Evolutionary conservation across 2,329 filamentous ascomycete genomes (phyloP).

Genomic region (Davidsoniella virescens): DNA sequence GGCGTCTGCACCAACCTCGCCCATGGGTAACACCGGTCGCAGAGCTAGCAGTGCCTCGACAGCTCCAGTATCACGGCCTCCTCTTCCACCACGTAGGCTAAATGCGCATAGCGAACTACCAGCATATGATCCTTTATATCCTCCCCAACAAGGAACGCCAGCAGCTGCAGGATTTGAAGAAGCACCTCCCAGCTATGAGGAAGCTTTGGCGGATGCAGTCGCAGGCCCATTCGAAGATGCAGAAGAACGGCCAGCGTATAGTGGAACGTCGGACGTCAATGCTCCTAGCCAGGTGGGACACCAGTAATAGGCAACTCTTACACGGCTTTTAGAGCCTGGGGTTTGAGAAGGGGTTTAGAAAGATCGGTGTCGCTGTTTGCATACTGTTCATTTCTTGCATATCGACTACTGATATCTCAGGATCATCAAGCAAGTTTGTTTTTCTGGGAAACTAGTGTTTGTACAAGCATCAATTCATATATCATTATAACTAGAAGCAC

Average conservation of each 20-base stretch:
- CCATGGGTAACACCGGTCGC: not conserved
- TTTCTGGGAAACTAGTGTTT: not conserved
- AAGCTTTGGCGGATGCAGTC: constrained; percentile 68
- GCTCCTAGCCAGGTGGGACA: constrained; percentile 17
- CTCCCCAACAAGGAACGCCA: constrained; percentile 36
- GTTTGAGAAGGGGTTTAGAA: too few species aligned
- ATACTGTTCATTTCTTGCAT: too few species aligned
- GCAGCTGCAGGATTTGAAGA: constrained; percentile 42
- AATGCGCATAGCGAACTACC: constrained; percentile 15
- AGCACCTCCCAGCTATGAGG: constrained; percentile 88
- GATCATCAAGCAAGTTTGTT: not conserved
- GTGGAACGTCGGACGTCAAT: constrained; percentile 41
- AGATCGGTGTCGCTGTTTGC: too few species aligned
- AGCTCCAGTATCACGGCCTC: constrained; percentile 5
- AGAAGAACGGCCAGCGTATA: constrained; percentile 48
- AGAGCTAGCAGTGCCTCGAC: not conserved
- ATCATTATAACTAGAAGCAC: too few species aligned
- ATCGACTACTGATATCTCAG: too few species aligned
- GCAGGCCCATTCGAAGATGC: constrained; percentile 49
- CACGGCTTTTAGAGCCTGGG: too few species aligned
- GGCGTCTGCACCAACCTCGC: not conserved
- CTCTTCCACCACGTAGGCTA: constrained; percentile 15
- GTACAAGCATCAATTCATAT: too few species aligned
- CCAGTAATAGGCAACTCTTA: too few species aligned
- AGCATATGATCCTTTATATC: constrained; percentile 36